These are phyloP conservation scores for Claviceps sp. DNA, from an alignment of 2,329 filamentous ascomycete genomes.

Conservation along the genomic window DNA sequence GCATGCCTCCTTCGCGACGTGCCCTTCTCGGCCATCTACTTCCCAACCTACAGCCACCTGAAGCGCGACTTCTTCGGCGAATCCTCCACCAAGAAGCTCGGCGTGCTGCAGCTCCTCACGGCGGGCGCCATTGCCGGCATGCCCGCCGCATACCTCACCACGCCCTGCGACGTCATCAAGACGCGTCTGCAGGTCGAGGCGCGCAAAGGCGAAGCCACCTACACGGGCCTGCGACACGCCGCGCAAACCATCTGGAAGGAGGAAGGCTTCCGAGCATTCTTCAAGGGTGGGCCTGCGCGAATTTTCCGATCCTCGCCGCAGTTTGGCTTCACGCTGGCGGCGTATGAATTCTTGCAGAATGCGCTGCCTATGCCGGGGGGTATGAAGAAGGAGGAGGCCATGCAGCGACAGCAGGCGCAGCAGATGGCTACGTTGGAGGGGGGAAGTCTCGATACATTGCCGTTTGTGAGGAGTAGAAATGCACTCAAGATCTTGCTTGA, in stretches of 20 bases:
- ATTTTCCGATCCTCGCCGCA: conserved; percentile 92
- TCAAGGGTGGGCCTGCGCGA: conserved; percentile 94
- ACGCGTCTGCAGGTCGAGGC: conserved; percentile 95
- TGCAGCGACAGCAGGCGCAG: conserved; percentile 13
- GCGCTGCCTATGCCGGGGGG: conserved; percentile 62
- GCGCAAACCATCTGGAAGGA: conserved; percentile 74
- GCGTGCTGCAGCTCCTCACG: conserved; percentile 79
- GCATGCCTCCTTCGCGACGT: conserved; percentile 93
- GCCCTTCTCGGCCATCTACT: conserved; percentile 97
- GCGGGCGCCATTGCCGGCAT: conserved; percentile 91
- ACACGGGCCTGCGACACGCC: conserved; percentile 77
- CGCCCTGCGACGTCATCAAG: conserved; percentile 98
- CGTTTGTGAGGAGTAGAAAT: conserved; percentile 58
- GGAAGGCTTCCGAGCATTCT: conserved; percentile 92
- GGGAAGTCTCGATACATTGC: conserved; percentile 21
- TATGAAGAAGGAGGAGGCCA: conserved; percentile 34
- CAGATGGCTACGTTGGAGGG: conserved; percentile 14
- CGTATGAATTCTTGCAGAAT: conserved; percentile 83
- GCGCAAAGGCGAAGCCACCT: conserved; percentile 81
- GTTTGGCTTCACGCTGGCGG: conserved; percentile 93
- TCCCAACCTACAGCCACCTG: conserved; percentile 89
- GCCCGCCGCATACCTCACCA: conserved; percentile 88
- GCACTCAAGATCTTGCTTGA: conserved; percentile 93
- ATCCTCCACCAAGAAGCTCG: conserved; percentile 71
- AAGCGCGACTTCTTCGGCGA: conserved; percentile 94